Percentiles rank a stretch among this genome's conserved stretches.
Conservation (phyloP, 148 eudicot species). For the Dysphania ambrosioides region DNA sequence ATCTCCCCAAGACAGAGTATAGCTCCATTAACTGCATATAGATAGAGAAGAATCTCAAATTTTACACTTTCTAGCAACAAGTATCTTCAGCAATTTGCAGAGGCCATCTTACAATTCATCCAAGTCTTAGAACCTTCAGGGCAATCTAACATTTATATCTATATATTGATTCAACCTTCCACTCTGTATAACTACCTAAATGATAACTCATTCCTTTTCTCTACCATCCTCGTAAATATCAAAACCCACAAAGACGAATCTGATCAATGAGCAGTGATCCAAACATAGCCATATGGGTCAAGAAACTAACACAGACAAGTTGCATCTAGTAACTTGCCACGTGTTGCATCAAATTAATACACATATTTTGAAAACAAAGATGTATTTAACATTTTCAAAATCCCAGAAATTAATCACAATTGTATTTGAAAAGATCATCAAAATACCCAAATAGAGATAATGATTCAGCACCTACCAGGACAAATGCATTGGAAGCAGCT, state of each 20-base stretch:
- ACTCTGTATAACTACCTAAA: background rate
- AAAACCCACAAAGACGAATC: background rate
- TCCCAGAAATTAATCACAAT: background rate
- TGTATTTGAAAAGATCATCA: background rate
- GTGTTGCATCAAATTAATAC: background rate
- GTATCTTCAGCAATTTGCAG: background rate
- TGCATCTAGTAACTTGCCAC: too few species aligned
- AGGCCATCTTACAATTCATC: background rate
- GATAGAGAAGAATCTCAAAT: background rate
- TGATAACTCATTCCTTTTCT: background rate
- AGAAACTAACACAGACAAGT: too few species aligned
- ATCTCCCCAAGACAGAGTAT: background rate
- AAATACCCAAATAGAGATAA: background rate
- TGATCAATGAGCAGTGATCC: background rate
- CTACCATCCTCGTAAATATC: background rate
- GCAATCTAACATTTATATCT: background rate
- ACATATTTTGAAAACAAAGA: background rate
- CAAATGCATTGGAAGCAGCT: conserved; percentile 97
- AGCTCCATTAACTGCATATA: too few species aligned
- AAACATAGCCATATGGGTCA: too few species aligned
- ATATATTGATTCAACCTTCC: background rate
- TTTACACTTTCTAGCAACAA: background rate
- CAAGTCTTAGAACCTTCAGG: background rate
- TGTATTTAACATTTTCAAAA: background rate
- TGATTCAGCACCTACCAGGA: conserved; percentile 51